phyloP scores from a whole-genome alignment of 2,329 filamentous ascomycete genomes.

The Fusarium brevicatenulatum region DNA sequence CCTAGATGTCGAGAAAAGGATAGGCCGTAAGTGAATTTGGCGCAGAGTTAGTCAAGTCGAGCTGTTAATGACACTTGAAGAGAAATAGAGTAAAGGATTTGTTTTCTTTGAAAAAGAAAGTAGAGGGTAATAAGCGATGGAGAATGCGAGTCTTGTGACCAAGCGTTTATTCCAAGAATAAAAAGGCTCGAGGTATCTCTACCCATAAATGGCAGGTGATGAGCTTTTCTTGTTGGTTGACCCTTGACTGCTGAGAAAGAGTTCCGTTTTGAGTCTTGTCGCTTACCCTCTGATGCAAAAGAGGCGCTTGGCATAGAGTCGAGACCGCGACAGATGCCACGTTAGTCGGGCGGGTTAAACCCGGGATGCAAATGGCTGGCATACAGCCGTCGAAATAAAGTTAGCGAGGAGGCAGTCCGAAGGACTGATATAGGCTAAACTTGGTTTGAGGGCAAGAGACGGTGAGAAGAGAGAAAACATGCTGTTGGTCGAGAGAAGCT shows the following conservation, averaged over 20 bases:
- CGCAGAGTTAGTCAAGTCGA: neutral
- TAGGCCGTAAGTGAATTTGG: fast-evolving
- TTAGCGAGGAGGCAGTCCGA: neutral
- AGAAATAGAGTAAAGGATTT: neutral
- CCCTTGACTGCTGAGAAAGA: neutral
- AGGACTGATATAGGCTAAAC: neutral
- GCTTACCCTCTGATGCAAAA: neutral
- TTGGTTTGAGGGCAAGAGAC: neutral
- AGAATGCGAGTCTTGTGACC: neutral
- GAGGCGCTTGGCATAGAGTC: neutral
- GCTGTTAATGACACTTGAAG: too few relatives aligned
- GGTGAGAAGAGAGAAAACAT: fast-evolving
- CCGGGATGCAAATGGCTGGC: neutral
- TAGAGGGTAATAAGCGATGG: fast-evolving
- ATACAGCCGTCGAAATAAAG: neutral
- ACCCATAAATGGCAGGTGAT: neutral
- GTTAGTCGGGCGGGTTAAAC: fast-evolving
- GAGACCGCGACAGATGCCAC: neutral
- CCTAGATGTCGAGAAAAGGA: neutral
- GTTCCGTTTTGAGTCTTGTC: neutral
- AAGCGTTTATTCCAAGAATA: too few relatives aligned
- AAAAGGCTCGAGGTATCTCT: neutral
- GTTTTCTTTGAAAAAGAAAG: neutral
- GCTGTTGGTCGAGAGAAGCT: neutral
- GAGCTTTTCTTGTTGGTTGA: neutral